phyloP scores from a whole-genome alignment of 257 asterid species.

The Solanum tarapatanum region DNA sequence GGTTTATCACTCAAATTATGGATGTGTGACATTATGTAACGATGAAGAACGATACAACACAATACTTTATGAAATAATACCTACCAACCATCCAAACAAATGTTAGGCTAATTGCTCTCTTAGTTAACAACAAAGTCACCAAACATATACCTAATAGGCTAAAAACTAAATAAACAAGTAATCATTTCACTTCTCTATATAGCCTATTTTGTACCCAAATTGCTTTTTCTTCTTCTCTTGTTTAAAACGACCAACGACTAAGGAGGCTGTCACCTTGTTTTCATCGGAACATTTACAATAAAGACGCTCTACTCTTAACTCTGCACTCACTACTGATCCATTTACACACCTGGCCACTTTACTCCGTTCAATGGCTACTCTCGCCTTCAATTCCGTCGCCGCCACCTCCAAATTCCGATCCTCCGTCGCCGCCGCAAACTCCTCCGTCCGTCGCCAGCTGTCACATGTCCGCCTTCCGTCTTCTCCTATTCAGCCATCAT shows the following conservation, averaged over 20 bases:
- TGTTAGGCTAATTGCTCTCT: neutral
- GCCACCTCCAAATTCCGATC: neutral
- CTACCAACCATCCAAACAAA: too few species aligned
- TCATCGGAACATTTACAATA: neutral
- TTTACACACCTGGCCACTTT: neutral
- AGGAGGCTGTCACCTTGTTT: neutral
- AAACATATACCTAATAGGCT: neutral
- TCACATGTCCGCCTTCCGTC: neutral
- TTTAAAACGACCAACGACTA: neutral
- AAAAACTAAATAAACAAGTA: neutral
- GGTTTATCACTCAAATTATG: too few species aligned
- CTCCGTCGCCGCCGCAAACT: neutral
- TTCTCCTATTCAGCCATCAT: neutral
- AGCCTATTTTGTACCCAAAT: neutral
- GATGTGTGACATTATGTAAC: too few species aligned
- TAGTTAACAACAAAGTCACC: neutral
- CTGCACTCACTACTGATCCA: neutral
- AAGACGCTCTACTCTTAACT: neutral
- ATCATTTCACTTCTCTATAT: neutral
- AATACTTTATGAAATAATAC: too few species aligned
- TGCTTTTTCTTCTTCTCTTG: neutral
- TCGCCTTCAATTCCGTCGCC: slow-evolving; percentile 6
- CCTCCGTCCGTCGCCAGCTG: neutral
- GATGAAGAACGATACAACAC: too few species aligned
- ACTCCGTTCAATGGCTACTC: neutral